A percentile compares a stretch with the other conserved stretches of the same genome.
Conservation (phyloP, 202 grass and related monocot species). For the Carex arenaria region DNA sequence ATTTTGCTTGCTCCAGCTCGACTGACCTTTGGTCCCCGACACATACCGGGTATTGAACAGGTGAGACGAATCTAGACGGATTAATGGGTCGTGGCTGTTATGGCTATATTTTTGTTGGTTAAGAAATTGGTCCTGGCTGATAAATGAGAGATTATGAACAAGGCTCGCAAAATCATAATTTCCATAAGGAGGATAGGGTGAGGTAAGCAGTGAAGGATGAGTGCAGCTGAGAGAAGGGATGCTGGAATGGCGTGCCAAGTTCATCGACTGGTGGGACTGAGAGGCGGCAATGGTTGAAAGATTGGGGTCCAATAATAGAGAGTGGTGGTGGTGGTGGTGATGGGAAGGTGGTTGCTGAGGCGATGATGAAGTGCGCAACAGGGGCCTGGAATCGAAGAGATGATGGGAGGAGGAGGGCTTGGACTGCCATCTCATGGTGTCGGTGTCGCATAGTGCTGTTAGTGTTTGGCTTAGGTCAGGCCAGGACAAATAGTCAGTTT, state of each 20-base stretch:
- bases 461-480: slow-evolving; percentile 35
- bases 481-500: slow-evolving; percentile 51
- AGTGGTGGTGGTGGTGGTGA: slow-evolving; percentile 41
- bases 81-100: slow-evolving; percentile 30
- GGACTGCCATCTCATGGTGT: slow-evolving; percentile 56
- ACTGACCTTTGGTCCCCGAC: slow-evolving; percentile 30
- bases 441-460: slow-evolving; percentile 27
- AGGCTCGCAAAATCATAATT: slow-evolving; percentile 29
- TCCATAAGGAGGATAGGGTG: slow-evolving; percentile 28
- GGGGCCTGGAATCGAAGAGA: slow-evolving; percentile 41
- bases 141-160: slow-evolving; percentile 38
- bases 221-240: slow-evolving; percentile 58
- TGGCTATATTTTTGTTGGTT: slow-evolving; percentile 49
- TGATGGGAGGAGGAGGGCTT: slow-evolving; percentile 34
- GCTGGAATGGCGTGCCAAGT: slow-evolving; percentile 68
- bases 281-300: slow-evolving; percentile 31
- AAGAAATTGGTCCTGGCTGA: slow-evolving; percentile 31
- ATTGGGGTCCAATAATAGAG: slow-evolving; percentile 41
- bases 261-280: slow-evolving; percentile 49
- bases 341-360: slow-evolving; percentile 56
- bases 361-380: slow-evolving; percentile 70
- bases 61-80: slow-evolving; percentile 36
- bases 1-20: slow-evolving; percentile 58
- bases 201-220: slow-evolving; percentile 45
- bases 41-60: slow-evolving; percentile 36